Evolutionary conservation across 176 grass and related monocot genomes (phyloP).

Genomic region (Raddia distichophylla): DNA sequence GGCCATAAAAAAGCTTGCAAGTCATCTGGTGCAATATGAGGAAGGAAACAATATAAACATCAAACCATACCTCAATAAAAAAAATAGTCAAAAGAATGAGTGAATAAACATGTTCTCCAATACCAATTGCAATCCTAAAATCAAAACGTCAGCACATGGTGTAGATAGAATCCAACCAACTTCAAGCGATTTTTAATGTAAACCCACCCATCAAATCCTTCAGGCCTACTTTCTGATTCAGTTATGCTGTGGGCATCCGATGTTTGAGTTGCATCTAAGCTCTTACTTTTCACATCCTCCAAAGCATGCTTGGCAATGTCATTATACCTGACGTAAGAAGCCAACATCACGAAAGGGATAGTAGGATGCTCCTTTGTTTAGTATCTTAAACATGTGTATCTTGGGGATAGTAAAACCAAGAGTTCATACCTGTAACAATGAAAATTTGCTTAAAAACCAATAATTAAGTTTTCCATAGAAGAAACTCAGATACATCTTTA

Average conservation of each 20-base stretch:
- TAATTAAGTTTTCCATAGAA: conserved; percentile 10
- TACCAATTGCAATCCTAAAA: conserved; percentile 74
- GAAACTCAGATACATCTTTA: neutral
- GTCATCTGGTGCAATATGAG: neutral
- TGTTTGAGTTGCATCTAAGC: conserved; percentile 39
- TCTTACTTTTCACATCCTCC: conserved; percentile 74
- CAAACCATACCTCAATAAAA: conserved; percentile 88
- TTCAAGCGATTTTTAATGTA: conserved; percentile 12
- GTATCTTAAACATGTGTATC: conserved; percentile 27
- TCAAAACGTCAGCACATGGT: conserved; percentile 39
- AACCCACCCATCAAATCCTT: conserved; percentile 87
- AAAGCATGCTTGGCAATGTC: conserved; percentile 96
- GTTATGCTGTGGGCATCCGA: conserved; percentile 42
- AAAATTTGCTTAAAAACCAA: conserved; percentile 24
- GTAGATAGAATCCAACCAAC: conserved; percentile 27
- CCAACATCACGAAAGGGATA: conserved; percentile 42
- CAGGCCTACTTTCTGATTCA: conserved; percentile 49
- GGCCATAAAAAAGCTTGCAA: conserved; percentile 19
- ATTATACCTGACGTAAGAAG: conserved; percentile 77
- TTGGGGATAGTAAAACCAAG: conserved; percentile 34
- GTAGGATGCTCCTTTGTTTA: conserved; percentile 26
- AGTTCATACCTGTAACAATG: conserved; percentile 45
- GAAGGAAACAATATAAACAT: neutral
- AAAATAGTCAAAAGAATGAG: conserved; percentile 83
- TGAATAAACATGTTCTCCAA: conserved; percentile 93